These are phyloP conservation scores for Ligustrum vulgare DNA, from an alignment of 257 asterid genomes.

Conservation along the genomic window DNA sequence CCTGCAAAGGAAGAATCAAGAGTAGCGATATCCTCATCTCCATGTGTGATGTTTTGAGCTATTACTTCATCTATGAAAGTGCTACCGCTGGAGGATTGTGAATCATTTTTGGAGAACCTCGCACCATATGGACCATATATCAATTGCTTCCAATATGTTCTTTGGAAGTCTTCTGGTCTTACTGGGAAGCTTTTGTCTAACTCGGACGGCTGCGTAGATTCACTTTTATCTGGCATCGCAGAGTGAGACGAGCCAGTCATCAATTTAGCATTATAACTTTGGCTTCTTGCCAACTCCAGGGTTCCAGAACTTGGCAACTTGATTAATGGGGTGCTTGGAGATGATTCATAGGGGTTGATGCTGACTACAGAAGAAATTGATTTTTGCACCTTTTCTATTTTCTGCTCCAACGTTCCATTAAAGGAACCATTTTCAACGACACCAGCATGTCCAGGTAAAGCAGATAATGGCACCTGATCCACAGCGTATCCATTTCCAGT, in stretches of 20 bases:
- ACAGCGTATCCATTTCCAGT: constrained; percentile 25
- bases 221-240: constrained; percentile 46
- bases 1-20: constrained; percentile 96
- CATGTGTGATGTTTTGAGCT: constrained; percentile 39
- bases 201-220: constrained; percentile 71
- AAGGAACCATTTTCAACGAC: constrained; percentile 35
- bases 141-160: constrained; percentile 86
- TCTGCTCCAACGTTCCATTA: constrained; percentile 44
- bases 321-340: constrained; percentile 42
- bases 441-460: constrained; percentile 38
- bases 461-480: constrained; percentile 32
- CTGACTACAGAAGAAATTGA: constrained; percentile 40
- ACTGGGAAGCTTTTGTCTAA: constrained; percentile 58
- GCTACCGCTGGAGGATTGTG: constrained; percentile 64
- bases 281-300: constrained; percentile 54
- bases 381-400: constrained; percentile 45
- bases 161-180: constrained; percentile 57
- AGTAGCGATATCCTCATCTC: constrained; percentile 88
- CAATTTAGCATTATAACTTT: constrained; percentile 62
- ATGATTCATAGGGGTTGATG: constrained; percentile 41
- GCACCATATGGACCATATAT: constrained; percentile 53
- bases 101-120: constrained; percentile 52
- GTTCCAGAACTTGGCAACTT: constrained; percentile 45
- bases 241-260: constrained; percentile 39
- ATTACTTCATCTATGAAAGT: constrained; percentile 55